Evolutionary conservation across 176 grass and related monocot species (phyloP).

Genomic region (Leersia perrieri): DNA sequence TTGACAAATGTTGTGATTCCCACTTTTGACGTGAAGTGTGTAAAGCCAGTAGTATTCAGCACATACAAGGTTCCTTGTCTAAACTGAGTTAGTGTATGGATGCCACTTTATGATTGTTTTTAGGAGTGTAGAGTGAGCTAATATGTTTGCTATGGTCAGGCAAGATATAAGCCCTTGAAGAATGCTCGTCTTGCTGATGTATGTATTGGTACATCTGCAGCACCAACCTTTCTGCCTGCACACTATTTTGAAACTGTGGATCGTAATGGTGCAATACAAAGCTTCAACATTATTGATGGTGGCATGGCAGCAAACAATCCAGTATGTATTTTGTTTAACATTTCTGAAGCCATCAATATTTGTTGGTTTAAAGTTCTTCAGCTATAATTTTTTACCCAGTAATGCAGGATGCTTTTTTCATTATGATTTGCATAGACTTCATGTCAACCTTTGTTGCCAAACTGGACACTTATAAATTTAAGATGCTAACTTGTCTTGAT

Average conservation of each 20-base stretch:
- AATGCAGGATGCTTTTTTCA: not conserved
- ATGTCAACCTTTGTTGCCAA: not conserved
- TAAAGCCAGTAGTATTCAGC: slow-evolving; percentile 56
- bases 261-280: slow-evolving; percentile 17
- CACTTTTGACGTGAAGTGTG: slow-evolving; percentile 46
- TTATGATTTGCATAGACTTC: not conserved
- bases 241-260: slow-evolving; percentile 47
- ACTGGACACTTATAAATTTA: not conserved
- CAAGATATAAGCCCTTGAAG: slow-evolving; percentile 30
- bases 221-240: slow-evolving; percentile 45
- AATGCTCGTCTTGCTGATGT: slow-evolving; percentile 47
- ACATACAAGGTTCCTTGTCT: slow-evolving; percentile 33
- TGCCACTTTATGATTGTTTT: not conserved
- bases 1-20: slow-evolving; percentile 55
- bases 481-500: not conserved
- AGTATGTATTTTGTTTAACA: slow-evolving; percentile 16
- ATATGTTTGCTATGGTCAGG: slow-evolving; percentile 9
- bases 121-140: not conserved
- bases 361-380: not conserved
- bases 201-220: slow-evolving; percentile 51
- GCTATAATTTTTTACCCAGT: not conserved
- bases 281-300: slow-evolving; percentile 52
- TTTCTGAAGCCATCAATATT: not conserved
- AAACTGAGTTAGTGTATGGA: not conserved
- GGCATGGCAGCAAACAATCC: slow-evolving; percentile 57